Conservation (phyloP, 441 rosid species). For the Brassica hybrid region DNA sequence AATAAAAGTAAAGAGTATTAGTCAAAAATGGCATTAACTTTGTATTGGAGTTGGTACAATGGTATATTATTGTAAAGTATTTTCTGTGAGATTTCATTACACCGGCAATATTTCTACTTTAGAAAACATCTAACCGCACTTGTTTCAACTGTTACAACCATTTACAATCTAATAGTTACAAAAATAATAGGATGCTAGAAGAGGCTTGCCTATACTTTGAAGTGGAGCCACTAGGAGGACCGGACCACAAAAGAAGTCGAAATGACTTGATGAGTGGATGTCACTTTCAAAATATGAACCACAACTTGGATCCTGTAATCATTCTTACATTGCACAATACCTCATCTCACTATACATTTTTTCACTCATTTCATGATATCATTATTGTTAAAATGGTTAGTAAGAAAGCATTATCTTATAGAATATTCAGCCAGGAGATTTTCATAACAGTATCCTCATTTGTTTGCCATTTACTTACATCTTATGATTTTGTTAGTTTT, state of each 20-base stretch:
- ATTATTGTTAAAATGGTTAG: not conserved
- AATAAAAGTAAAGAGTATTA: not conserved
- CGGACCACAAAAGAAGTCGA: constrained; percentile 38
- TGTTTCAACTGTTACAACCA: constrained; percentile 34
- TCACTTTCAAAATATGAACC: constrained; percentile 32
- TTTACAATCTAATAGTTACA: constrained; percentile 1
- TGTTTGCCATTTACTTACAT: not conserved
- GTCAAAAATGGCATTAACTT: not conserved
- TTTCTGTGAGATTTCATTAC: constrained; percentile 29
- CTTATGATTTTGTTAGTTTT: not conserved
- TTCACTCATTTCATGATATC: constrained; percentile 1
- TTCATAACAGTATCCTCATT: not conserved
- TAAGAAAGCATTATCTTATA: constrained; percentile 2
- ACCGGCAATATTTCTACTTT: constrained; percentile 1
- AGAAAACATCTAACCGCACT: not conserved
- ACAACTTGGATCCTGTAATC: constrained; percentile 30
- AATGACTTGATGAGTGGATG: constrained; percentile 40
- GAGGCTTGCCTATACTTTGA: constrained; percentile 27
- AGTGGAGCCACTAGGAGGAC: constrained; percentile 36
- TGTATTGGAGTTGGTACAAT: not conserved
- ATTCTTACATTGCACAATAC: constrained; percentile 27
- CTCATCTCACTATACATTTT: constrained; percentile 1
- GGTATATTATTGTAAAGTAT: not conserved
- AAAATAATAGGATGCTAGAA: constrained; percentile 5
- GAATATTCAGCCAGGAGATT: not conserved